Evolutionary conservation across 345 rosid species (phyloP).

Genomic region (Iberis pinnata): DNA sequence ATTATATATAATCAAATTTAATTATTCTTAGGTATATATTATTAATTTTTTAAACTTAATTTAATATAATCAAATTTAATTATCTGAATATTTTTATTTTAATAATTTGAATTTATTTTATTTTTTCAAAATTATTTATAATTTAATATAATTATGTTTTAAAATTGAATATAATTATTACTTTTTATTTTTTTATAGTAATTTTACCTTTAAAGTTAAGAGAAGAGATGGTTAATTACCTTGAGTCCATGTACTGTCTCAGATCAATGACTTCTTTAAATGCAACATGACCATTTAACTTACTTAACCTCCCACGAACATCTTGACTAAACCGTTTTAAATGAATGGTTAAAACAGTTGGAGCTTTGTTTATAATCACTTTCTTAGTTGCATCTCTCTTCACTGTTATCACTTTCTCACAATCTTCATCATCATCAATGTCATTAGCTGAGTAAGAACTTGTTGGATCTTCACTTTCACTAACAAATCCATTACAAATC

Average conservation of each 20-base stretch:
- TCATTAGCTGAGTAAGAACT: constrained; percentile 31
- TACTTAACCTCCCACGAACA: constrained; percentile 82
- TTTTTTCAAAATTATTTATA: too few relatives aligned
- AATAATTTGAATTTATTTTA: too few relatives aligned
- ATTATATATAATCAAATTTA: too few relatives aligned
- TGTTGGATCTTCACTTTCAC: constrained; percentile 28
- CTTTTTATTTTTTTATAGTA: too few relatives aligned
- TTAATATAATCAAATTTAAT: too few relatives aligned
- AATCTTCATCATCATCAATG: constrained; percentile 40
- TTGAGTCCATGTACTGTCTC: constrained; percentile 64
- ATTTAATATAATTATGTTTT: too few relatives aligned
- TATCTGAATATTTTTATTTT: too few relatives aligned
- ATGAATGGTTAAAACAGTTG: constrained; percentile 79
- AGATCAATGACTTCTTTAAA: constrained; percentile 69
- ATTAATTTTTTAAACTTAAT: too few relatives aligned
- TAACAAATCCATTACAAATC: constrained; percentile 31
- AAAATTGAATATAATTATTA: too few relatives aligned
- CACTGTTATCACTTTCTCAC: constrained; percentile 40
- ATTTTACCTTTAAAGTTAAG: background rate
- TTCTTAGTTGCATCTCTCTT: constrained; percentile 93
- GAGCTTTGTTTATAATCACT: constrained; percentile 66
- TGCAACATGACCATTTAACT: constrained; percentile 82
- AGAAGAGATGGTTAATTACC: constrained; percentile 39
- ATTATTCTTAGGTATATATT: too few relatives aligned
- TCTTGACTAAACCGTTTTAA: constrained; percentile 95